Percentiles rank a stretch among this genome's conserved stretches.
Evolutionary conservation across 129 eudicot species (phyloP).

Genomic region (Artemisia annua): DNA sequence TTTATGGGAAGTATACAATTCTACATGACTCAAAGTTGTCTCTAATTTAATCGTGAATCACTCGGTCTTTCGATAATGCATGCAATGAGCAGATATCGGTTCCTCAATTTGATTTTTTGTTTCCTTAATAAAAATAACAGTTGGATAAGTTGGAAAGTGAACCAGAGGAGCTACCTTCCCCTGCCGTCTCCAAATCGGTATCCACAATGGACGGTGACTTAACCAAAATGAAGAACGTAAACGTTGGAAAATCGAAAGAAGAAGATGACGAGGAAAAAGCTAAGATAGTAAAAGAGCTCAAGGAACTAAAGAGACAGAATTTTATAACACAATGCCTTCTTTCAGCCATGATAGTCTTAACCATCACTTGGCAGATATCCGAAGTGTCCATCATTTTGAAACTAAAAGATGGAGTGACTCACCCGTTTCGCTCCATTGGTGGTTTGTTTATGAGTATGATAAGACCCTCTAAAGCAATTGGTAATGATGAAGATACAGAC

Average conservation of each 20-base stretch:
- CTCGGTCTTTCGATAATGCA: no score
- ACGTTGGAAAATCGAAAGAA: background rate
- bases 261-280: slow-evolving; percentile 5
- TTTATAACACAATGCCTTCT: slow-evolving; percentile 68
- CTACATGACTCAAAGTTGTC: no score
- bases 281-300: slow-evolving; percentile 58
- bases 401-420: slow-evolving; percentile 58
- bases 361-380: slow-evolving; percentile 71
- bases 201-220: background rate
- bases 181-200: no score
- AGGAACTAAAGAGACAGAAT: slow-evolving; percentile 60
- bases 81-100: no score
- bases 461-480: slow-evolving; percentile 13
- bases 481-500: slow-evolving; percentile 14
- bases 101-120: no score
- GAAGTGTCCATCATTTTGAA: slow-evolving; percentile 69
- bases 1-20: no score
- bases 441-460: slow-evolving; percentile 38
- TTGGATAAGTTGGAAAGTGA: slow-evolving; percentile 40
- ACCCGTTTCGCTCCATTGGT: slow-evolving; percentile 61
- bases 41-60: no score
- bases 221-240: background rate
- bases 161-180: background rate
- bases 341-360: slow-evolving; percentile 63
- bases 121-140: slow-evolving; percentile 20